Base-by-base conservation (phyloP, 2,329 filamentous ascomycete species). In the Capronia americana region DNA sequence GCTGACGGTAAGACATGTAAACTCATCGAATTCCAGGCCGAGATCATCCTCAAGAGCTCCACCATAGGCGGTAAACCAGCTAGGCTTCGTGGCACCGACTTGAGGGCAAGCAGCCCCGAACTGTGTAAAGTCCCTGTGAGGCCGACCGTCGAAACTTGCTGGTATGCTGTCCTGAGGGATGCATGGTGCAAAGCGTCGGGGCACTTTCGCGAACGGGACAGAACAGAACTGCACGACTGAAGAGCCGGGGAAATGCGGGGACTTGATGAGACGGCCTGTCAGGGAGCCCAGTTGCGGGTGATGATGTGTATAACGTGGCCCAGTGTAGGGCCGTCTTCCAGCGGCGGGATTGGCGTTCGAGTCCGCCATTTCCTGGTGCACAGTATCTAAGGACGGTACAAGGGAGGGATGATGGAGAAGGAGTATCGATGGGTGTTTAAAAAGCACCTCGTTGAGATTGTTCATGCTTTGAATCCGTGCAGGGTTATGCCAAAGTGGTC, bases 81-180 rank as follows among this genome's bases (percentile, higher is more conserved):
- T 20, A 3, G 59, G 44, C 17, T 50, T 60, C 30, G 44, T 63
- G 20, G 38, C 66, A n/a, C 58, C 58, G 20, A 61, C 11, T 48
- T 68, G 63, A 24, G 66, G 63, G 28, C 63, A 66, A 7, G 66
- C 66, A 28, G 30, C 26, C 8, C 66, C 66, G 32, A 62, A 63
- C 24, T 68, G 62, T 17, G 66, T 66, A 38, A 68, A 68, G 44
- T 65, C 63, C 30, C 50, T 50, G 46, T 62, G 57, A 14, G 63
- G 59, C 28, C 66, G 26, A 17, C 44, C 54, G 56, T 66, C 66
- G 14, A 65, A 65, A 5, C 41, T 23, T n/a, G 46, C 30, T 20
- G 66, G 66, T n/a, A 68, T 63, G 2, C 51, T 51, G 11, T 55
- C 53, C 30, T 62, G 53, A 3, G 28, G n/a, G 4, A 57, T 17